Base-by-base conservation (phyloP, 1,284 basidiomycete genomes). In the Ganoderma resinaceum region DNA sequence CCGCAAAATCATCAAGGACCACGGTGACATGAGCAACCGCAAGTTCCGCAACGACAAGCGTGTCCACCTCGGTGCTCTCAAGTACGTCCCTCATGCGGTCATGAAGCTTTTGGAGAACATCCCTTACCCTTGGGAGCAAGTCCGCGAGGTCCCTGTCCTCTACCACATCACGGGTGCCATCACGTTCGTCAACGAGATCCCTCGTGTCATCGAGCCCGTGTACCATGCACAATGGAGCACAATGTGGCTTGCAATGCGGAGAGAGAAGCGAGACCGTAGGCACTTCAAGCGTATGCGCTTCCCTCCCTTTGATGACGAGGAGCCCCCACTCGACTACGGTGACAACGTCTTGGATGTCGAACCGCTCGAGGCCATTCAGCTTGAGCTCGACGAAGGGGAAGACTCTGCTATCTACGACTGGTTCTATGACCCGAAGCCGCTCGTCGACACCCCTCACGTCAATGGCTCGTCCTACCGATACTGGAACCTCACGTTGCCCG, bases 201-300 rank as follows among this genome's bases (percentile, higher is more conserved):
- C 98, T 61, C 92, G 95, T 60, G 91, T 99, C 72, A 95, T 99
- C 70, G 97, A 99, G 79, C 98, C 98, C 6, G 90, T 99, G 26
- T 99, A 98, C 81, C 98, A 99, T 79, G 97, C 98, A 0, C 98
- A 99, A 78, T 99, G 98, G 98, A 97, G 96, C 76, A 95, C 95
- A 4, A 99, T 99, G 98, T 99, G 98, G 98, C 86, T 99, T 46
- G 97, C 98, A 26, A 99, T 99, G 98, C 89, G 98, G 74, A 86
- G 98, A 74, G 98, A 99, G 84, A 99, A 99, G 86, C 91, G 98
- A 69, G 98, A 99, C 80, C 94, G 98, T 78, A 87, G 98, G 65
- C 98, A 99, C 80, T 99, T 99, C 85, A 99, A 99, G 85, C 95
- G 98, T 63, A 99, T 99, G 97, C 92, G 98, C n/a, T 99, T 99